These are phyloP conservation scores for Beauveria bassiana DNA, from an alignment of 2,329 filamentous ascomycete genomes.

Conservation along the genomic window DNA sequence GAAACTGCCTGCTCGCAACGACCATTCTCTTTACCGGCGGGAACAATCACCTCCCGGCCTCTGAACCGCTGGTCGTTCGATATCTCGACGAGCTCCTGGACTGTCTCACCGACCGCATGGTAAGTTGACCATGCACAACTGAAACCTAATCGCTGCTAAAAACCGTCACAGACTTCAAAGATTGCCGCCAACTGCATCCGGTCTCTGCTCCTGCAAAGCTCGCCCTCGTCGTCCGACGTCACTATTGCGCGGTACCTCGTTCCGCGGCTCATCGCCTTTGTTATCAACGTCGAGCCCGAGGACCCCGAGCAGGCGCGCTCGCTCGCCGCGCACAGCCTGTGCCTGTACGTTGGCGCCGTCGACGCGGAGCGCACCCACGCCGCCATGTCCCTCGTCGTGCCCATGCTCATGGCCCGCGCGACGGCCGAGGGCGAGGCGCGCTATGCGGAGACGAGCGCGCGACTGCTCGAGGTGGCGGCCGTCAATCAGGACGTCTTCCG, in stretches of 20 bases:
- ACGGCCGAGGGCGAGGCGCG: constrained; percentile 51
- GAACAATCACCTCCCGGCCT: constrained; percentile 62
- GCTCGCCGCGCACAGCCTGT: constrained; percentile 66
- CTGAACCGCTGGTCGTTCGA: constrained; percentile 64
- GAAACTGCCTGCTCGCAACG: constrained; percentile 81
- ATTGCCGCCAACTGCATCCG: constrained; percentile 86
- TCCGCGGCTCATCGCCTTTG: constrained; percentile 68
- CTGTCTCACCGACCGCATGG: constrained; percentile 71
- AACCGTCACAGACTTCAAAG: constrained; percentile 57
- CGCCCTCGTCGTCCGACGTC: constrained; percentile 58
- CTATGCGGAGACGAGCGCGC: constrained; percentile 65
- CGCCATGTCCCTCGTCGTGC: constrained; percentile 69
- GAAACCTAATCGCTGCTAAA: constrained; percentile 14
- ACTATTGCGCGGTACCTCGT: constrained; percentile 67
- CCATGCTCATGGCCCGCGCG: constrained; percentile 67
- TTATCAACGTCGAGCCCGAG: constrained; percentile 60
- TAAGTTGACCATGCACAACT: constrained; percentile 37
- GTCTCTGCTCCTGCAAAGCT: constrained; percentile 65
- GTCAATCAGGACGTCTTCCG: constrained; percentile 67
- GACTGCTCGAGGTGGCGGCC: constrained; percentile 74
- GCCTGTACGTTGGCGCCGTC: constrained; percentile 55
- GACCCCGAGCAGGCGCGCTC: constrained; percentile 71
- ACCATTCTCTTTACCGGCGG: constrained; percentile 85
- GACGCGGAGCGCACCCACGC: constrained; percentile 39
- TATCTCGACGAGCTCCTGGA: constrained; percentile 79